Percentiles rank a stretch among this genome's conserved stretches.
These are phyloP conservation scores for Phytopythium mirpurense DNA, from an alignment of 352 stramenopile genomes.

Conservation along the genomic window DNA sequence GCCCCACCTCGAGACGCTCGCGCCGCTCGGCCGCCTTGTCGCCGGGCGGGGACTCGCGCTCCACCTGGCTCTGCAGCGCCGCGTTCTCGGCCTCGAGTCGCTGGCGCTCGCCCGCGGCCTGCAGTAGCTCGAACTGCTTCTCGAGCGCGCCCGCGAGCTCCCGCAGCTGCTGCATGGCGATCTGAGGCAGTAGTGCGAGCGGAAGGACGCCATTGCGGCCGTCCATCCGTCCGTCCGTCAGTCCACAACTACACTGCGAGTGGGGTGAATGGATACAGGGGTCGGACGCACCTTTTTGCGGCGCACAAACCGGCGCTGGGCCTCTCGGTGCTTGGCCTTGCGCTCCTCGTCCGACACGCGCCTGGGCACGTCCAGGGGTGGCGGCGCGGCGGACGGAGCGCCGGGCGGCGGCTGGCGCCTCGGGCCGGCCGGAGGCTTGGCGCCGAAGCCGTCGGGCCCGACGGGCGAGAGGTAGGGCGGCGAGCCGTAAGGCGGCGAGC, in stretches of 20 bases:
- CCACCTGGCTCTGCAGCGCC: slow-evolving; percentile 17
- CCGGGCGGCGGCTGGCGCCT: too few relatives aligned
- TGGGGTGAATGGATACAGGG: too few relatives aligned
- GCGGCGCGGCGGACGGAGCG: slow-evolving; percentile 10
- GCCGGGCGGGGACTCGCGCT: too few relatives aligned
- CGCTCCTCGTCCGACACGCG: slow-evolving; percentile 41
- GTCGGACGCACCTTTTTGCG: slow-evolving; percentile 57
- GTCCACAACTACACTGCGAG: neutral
- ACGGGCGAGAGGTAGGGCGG: neutral
- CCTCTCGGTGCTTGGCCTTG: slow-evolving; percentile 48
- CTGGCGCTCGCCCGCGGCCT: slow-evolving; percentile 17
- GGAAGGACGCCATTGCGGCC: too few relatives aligned
- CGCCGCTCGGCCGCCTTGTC: neutral
- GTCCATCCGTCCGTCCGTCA: neutral
- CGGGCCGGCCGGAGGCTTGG: slow-evolving; percentile 11
- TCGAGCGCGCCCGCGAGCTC: slow-evolving; percentile 26
- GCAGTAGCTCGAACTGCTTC: slow-evolving; percentile 25
- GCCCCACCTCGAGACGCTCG: slow-evolving; percentile 3
- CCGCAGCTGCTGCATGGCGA: slow-evolving; percentile 30
- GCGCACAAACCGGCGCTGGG: slow-evolving; percentile 41
- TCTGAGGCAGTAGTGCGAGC: too few relatives aligned
- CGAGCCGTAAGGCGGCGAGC: slow-evolving; percentile 3
- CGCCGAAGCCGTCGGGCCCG: neutral
- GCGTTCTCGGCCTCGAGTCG: slow-evolving; percentile 17
- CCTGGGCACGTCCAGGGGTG: slow-evolving; percentile 14